Conservation (phyloP, 192 early-diverging fungal species). For the Umbelopsis vinacea region DNA sequence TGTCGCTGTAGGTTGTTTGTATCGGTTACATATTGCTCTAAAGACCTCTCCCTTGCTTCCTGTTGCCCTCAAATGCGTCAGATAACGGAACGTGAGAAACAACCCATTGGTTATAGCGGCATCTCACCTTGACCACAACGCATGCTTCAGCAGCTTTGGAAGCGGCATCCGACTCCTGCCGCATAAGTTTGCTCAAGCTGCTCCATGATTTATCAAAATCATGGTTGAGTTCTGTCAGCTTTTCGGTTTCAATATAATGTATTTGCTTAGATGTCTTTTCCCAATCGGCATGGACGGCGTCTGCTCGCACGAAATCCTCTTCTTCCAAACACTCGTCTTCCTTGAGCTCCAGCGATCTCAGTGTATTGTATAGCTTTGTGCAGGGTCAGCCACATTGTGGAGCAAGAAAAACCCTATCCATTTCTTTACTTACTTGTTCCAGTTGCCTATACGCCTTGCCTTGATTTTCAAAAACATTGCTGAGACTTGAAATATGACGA, state of each 20-base stretch:
- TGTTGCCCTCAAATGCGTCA: background rate
- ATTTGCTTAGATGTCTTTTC: conserved; percentile 7
- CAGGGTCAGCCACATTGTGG: background rate
- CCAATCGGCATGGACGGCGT: conserved; percentile 5
- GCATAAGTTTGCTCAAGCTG: background rate
- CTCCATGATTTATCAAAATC: background rate
- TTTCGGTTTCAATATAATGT: background rate
- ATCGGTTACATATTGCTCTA: conserved; percentile 15
- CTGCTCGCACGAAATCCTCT: conserved; percentile 13
- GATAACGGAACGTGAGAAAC: background rate
- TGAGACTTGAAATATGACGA: background rate
- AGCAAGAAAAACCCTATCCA: too few species aligned
- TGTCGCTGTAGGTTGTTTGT: conserved; percentile 12
- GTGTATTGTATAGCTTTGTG: background rate
- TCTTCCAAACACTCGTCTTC: conserved; percentile 3
- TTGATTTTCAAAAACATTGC: conserved; percentile 3
- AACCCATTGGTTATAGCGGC: background rate
- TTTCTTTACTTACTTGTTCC: conserved; percentile 2
- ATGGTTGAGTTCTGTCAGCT: background rate
- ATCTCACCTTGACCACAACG: conserved; percentile 8
- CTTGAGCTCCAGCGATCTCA: conserved; percentile 1
- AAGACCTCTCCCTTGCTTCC: background rate
- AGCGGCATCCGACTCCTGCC: conserved; percentile 2
- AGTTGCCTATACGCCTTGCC: conserved; percentile 8
- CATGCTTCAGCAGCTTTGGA: conserved; percentile 1